phyloP scores from a whole-genome alignment of 345 rosid species.

The Eucalyptus microcorys region DNA sequence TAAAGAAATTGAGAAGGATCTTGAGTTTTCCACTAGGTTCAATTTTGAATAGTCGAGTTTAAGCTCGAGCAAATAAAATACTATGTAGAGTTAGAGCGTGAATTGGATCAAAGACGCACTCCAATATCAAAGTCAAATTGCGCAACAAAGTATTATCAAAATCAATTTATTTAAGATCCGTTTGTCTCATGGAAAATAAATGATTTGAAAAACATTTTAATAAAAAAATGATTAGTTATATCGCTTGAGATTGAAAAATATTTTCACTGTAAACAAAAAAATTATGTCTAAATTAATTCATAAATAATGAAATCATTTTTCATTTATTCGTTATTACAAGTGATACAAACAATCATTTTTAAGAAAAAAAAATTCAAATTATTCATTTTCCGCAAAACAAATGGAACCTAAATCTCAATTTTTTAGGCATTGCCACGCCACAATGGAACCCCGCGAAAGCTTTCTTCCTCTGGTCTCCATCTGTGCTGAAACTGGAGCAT shows the following conservation, averaged over 20 bases:
- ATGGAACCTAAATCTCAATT: background rate
- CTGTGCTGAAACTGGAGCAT: background rate
- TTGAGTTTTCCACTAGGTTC: background rate
- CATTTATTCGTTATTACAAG: background rate
- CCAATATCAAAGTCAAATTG: background rate
- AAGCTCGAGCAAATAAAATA: background rate
- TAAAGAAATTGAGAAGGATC: background rate
- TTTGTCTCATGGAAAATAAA: background rate
- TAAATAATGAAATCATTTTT: background rate
- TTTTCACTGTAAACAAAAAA: background rate
- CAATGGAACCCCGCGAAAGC: background rate
- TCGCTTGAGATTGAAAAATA: background rate
- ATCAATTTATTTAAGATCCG: rapidly evolving
- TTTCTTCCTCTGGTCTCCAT: background rate
- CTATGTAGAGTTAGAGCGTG: background rate
- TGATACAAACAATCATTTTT: background rate
- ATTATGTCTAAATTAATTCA: background rate
- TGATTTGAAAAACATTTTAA: rapidly evolving
- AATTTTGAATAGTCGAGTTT: background rate
- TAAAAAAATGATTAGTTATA: background rate
- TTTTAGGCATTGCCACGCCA: background rate
- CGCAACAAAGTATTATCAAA: background rate
- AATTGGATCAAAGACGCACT: background rate
- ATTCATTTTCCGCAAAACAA: background rate
- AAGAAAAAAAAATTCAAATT: background rate